Evolutionary conservation across 2,329 filamentous ascomycete genomes (phyloP).

Genomic region (Hymenoscyphus scutula): DNA sequence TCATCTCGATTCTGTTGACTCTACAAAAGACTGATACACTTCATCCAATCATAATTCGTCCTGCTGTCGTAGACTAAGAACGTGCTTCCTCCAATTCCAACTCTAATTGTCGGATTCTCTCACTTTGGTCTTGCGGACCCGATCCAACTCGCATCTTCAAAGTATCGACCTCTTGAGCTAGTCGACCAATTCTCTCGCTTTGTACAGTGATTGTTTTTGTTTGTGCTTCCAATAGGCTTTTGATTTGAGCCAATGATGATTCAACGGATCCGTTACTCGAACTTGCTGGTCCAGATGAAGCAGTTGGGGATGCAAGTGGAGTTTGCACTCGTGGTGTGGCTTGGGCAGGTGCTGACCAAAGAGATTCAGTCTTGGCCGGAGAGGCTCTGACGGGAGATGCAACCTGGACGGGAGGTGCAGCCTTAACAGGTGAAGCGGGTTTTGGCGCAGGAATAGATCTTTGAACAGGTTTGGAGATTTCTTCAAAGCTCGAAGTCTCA

Average conservation of each 20-base stretch:
- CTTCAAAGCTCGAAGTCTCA: slow-evolving; percentile 78
- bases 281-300: slow-evolving; percentile 40
- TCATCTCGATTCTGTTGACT: slow-evolving; percentile 5
- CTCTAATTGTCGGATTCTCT: slow-evolving; percentile 66
- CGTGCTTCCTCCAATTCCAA: slow-evolving; percentile 63
- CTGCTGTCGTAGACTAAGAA: slow-evolving; percentile 38
- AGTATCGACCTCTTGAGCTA: slow-evolving; percentile 73
- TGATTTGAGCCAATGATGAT: slow-evolving; percentile 72
- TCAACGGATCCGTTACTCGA: slow-evolving; percentile 49
- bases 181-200: slow-evolving; percentile 67
- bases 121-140: slow-evolving; percentile 59
- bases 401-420: slow-evolving; percentile 40
- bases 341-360: slow-evolving; percentile 35
- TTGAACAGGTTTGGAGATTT: slow-evolving; percentile 72
- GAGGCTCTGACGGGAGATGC: slow-evolving; percentile 34
- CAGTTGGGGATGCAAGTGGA: slow-evolving; percentile 27
- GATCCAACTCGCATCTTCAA: slow-evolving; percentile 74
- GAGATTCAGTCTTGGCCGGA: slow-evolving; percentile 28
- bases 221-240: slow-evolving; percentile 72
- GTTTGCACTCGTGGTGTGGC: slow-evolving; percentile 23
- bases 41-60: slow-evolving; percentile 15
- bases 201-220: slow-evolving; percentile 75
- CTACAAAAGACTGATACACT: slow-evolving; percentile 9
- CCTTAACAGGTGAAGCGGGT: slow-evolving; percentile 44
- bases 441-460: slow-evolving; percentile 46